Percentiles rank a stretch among this genome's conserved stretches.
Conservation (phyloP, 2,329 filamentous ascomycete species). For the Scedosporium dehoogii region DNA sequence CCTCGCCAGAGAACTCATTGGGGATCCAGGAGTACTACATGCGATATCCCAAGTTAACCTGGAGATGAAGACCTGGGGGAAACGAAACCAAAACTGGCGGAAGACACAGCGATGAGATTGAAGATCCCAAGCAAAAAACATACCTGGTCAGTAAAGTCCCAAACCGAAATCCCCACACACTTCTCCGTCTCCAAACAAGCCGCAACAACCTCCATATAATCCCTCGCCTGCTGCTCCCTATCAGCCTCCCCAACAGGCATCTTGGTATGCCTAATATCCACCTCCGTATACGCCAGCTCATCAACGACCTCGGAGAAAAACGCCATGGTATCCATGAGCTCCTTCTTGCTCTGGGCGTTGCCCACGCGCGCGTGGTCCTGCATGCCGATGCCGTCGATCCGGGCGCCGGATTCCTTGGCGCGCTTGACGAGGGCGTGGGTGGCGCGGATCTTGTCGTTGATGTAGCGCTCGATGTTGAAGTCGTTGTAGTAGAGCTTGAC, state of each 20-base stretch:
- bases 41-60: neutral
- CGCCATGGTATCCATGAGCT: constrained; percentile 30
- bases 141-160: constrained; percentile 24
- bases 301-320: constrained; percentile 33
- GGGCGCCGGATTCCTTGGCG: constrained; percentile 29
- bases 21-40: constrained; percentile 8
- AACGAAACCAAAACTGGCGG: too few species aligned
- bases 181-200: constrained; percentile 18
- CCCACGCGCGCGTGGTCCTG: constrained; percentile 46
- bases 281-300: constrained; percentile 35
- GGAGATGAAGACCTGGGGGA: too few species aligned
- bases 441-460: constrained; percentile 23
- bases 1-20: constrained; percentile 6
- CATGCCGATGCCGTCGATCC: constrained; percentile 46
- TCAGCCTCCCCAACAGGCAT: constrained; percentile 29
- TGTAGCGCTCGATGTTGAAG: constrained; percentile 40
- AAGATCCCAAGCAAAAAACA: too few species aligned
- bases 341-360: constrained; percentile 26
- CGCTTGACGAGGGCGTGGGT: constrained; percentile 27
- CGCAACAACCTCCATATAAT: constrained; percentile 27
- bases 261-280: constrained; percentile 28
- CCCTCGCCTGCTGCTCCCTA: constrained; percentile 31
- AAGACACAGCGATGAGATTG: too few species aligned
- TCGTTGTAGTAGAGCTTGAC: constrained; percentile 39
- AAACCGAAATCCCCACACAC: constrained; percentile 29